These are phyloP conservation scores for Yamadazyma philogaea DNA, from an alignment of 805 yeast species.

Conservation along the genomic window DNA sequence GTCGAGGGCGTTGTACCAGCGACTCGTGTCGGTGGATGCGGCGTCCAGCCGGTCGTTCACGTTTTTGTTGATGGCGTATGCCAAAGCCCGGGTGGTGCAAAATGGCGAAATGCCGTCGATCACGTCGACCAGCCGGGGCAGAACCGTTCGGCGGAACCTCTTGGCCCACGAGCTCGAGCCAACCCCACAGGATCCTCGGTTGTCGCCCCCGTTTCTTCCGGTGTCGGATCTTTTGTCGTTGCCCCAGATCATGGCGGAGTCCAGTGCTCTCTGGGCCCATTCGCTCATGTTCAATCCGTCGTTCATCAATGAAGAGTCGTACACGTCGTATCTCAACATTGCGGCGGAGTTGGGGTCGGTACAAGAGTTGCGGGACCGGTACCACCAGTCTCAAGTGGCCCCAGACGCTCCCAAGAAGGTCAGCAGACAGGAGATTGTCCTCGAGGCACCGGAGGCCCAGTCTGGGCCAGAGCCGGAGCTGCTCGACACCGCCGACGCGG, in stretches of 20 bases:
- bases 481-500: slow-evolving; percentile 6
- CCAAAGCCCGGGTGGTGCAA: slow-evolving; percentile 23
- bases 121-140: slow-evolving; percentile 44
- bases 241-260: slow-evolving; percentile 60
- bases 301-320: slow-evolving; percentile 38
- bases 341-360: slow-evolving; percentile 34
- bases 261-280: slow-evolving; percentile 71
- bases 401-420: slow-evolving; percentile 7
- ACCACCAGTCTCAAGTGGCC: slow-evolving; percentile 15
- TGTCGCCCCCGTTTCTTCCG: slow-evolving; percentile 69
- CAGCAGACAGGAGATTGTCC: slow-evolving; percentile 14
- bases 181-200: slow-evolving; percentile 1
- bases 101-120: slow-evolving; percentile 32
- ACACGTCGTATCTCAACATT: slow-evolving; percentile 53
- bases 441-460: slow-evolving; percentile 14
- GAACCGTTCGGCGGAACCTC: slow-evolving; percentile 44
- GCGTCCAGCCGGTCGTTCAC: slow-evolving; percentile 41
- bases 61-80: slow-evolving; percentile 48
- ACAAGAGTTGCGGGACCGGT: slow-evolving; percentile 34
- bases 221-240: slow-evolving; percentile 37
- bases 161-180: slow-evolving; percentile 26
- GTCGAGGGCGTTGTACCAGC: slow-evolving; percentile 62
- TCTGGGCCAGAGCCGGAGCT: not conserved
- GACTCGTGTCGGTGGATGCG: slow-evolving; percentile 29
- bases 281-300: slow-evolving; percentile 43